Base-by-base conservation (phyloP, 1,139 yeast species). In the Hyphopichia buzzinii region DNA sequence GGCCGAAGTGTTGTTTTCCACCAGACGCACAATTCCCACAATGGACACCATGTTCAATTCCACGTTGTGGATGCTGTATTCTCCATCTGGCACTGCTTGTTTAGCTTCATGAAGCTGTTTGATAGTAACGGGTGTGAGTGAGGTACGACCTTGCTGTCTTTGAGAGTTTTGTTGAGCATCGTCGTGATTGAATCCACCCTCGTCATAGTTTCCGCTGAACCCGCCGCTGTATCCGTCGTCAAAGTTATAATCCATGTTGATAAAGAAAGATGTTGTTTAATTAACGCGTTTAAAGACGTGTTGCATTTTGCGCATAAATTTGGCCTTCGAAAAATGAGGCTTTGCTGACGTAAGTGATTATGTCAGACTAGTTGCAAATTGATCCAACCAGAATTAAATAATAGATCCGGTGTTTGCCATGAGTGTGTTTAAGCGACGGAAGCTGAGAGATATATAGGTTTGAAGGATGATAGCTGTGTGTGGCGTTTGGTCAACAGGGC, bases 91-190 rank as follows among this genome's bases (percentile, higher is more conserved):
- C 7, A 77, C 74, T 4, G 67, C 67, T 46, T 81, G 87, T 16
- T 72, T 65, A 4, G 94, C 79, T 35, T 81, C 87, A 41, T 73
- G 65, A 40, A 88, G 71, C 60, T 86, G 95, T 52, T 84, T 84
- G 50, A 89, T 80, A 1, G 96, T 87, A 11, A 88, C 92, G 0
- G 97, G 95, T 1, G 89, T 82, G 32, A 87, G 58, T 11, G 79
- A 57, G 37, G 68, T 58, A 43, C 79, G 59, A 38, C 64, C 50
- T 45, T 62, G 67, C 40, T 57, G 55, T 48, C 56, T 59, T 41
- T 64, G 70, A 8, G 69, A 57, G 8, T 50, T 48, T 14, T 52
- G 55, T 13, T 52, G 55, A 11, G 52, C 54, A 23, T 47, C 58
- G 30, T 50, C 57, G 41, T 56, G 56, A 17, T 49, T 45, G 42